Percentiles rank a stretch among this genome's conserved stretches.
Conservation (phyloP, 1,284 basidiomycete species). For the Bondarzewia mesenterica region DNA sequence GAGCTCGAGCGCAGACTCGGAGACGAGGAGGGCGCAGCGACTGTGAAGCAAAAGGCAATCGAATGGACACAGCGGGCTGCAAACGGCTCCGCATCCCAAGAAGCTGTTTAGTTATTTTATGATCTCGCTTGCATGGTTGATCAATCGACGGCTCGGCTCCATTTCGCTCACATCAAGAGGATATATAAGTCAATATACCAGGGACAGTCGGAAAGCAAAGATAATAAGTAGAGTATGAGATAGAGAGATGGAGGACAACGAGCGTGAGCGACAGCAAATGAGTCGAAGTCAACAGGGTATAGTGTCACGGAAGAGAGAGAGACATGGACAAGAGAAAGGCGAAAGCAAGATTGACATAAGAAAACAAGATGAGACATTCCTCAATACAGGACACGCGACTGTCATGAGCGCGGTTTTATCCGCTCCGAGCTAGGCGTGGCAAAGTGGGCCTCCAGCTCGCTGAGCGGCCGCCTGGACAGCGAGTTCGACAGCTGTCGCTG, state of each 20-base stretch:
- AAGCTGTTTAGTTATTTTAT: neutral
- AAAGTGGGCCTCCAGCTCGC: constrained; percentile 52
- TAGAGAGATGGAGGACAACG: constrained; percentile 8
- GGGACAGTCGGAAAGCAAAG: constrained; percentile 11
- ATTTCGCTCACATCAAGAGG: constrained; percentile 6
- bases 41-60: constrained; percentile 83
- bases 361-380: constrained; percentile 33
- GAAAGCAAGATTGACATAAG: constrained; percentile 11
- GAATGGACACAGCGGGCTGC: constrained; percentile 73
- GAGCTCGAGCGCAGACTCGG: constrained; percentile 83
- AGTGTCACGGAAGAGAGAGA: neutral
- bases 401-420: constrained; percentile 59
- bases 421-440: constrained; percentile 48
- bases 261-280: constrained; percentile 16
- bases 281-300: constrained; percentile 19
- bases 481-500: constrained; percentile 72
- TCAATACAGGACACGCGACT: too few relatives aligned
- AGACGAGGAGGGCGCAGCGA: constrained; percentile 74
- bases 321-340: neutral
- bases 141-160: constrained; percentile 5
- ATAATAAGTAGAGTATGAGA: constrained; percentile 9
- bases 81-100: constrained; percentile 9
- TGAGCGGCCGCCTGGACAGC: constrained; percentile 61
- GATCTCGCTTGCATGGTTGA: neutral
- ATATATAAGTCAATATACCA: constrained; percentile 8